Evolutionary conservation across 331 rosid genomes (phyloP).

Genomic region (Prunus yedoensis): DNA sequence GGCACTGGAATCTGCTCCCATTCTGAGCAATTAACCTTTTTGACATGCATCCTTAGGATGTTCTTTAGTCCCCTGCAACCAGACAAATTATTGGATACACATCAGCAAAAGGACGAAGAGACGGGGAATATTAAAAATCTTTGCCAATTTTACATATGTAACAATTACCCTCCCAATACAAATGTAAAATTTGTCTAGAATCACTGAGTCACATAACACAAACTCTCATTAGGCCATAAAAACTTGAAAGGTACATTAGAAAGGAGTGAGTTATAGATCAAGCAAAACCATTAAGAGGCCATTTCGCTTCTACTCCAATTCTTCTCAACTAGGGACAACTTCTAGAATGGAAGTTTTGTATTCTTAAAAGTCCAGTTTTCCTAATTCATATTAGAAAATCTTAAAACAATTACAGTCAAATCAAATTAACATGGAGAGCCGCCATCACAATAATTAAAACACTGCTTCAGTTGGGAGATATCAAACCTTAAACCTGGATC

Average conservation of each 20-base stretch:
- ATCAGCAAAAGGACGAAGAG: slow-evolving; percentile 2
- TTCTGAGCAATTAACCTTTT: slow-evolving; percentile 74
- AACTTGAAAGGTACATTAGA: not conserved
- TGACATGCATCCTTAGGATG: slow-evolving; percentile 80
- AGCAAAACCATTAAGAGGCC: not conserved
- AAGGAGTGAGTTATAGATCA: not conserved
- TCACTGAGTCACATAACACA: not conserved
- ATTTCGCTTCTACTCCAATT: not conserved
- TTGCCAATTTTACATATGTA: not conserved
- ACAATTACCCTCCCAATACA: not conserved
- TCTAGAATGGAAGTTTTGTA: not conserved
- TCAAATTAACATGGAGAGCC: slow-evolving; percentile 9
- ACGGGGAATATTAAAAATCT: not conserved
- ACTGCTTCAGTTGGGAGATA: slow-evolving; percentile 25
- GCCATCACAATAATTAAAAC: slow-evolving; percentile 10
- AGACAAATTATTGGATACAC: slow-evolving; percentile 22
- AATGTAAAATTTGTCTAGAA: not conserved
- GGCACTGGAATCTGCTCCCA: slow-evolving; percentile 89
- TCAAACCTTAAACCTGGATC: slow-evolving; percentile 85
- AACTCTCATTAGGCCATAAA: not conserved
- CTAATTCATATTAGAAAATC: not conserved
- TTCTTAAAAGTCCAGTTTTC: not conserved
- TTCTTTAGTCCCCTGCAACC: slow-evolving; percentile 79
- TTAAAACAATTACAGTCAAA: not conserved
- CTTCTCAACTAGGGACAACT: not conserved